Evolutionary conservation across 2,329 filamentous ascomycete species (phyloP).

Genomic region (Chrysoporthe cubensis): DNA sequence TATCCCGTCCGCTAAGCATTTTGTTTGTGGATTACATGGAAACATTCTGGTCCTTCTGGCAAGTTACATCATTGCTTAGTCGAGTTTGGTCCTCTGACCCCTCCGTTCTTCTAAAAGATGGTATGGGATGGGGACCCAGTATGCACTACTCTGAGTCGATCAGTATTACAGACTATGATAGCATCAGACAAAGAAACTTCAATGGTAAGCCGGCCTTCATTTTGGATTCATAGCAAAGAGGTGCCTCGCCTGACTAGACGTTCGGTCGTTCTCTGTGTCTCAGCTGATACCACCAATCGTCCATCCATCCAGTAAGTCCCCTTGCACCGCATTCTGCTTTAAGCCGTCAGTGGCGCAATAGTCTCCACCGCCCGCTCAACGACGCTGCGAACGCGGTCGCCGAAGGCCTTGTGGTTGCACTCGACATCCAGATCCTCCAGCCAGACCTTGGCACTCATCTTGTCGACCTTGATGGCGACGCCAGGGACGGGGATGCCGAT

Average conservation of each 20-base stretch:
- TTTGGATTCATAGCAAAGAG: not conserved
- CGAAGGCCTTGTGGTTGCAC: slow-evolving; percentile 75
- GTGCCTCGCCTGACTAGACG: not conserved
- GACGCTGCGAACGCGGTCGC: slow-evolving; percentile 84
- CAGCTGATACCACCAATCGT: not conserved
- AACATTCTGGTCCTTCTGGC: too few species aligned
- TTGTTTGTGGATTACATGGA: too few species aligned
- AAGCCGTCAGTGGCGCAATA: slow-evolving; percentile 66
- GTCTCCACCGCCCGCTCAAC: slow-evolving; percentile 90
- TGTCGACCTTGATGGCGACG: slow-evolving; percentile 84
- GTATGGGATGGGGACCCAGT: too few species aligned
- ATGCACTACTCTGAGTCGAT: too few species aligned
- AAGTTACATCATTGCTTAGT: too few species aligned
- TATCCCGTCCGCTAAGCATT: too few species aligned
- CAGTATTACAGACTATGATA: not conserved
- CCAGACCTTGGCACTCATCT: slow-evolving; percentile 86
- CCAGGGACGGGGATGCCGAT: slow-evolving; percentile 91
- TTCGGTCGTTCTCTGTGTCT: not conserved
- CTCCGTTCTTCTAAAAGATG: not conserved
- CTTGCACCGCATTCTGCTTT: not conserved
- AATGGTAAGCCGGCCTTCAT: not conserved
- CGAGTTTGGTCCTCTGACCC: too few species aligned
- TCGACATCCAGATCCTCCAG: slow-evolving; percentile 91
- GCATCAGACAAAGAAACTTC: not conserved
- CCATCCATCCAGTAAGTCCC: not conserved